Percentiles rank a stretch among this genome's conserved stretches.
Evolutionary conservation across 106 monocot species (phyloP).

Genomic region (Phalaenopsis aphrodite): DNA sequence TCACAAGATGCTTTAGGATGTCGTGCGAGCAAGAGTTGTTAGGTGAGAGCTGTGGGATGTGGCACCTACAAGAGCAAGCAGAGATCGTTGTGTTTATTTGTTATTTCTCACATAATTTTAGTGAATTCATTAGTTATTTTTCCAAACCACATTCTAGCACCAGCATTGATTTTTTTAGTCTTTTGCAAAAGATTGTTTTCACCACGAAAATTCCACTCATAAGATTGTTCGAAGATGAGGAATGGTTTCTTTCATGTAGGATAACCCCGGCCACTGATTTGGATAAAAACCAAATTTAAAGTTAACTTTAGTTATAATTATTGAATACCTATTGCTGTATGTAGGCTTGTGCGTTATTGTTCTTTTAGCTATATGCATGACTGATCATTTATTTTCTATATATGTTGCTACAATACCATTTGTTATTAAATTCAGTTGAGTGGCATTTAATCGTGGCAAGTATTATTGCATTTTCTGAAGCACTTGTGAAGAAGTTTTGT

Average conservation of each 20-base stretch:
- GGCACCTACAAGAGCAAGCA: too few relatives aligned
- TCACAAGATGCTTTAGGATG: too few relatives aligned
- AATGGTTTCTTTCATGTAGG: neutral
- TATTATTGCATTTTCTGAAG: constrained; percentile 45
- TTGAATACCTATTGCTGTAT: neutral
- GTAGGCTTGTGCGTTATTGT: neutral
- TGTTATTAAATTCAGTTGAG: neutral
- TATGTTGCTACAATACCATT: neutral
- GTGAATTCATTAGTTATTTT: neutral
- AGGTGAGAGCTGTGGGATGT: too few relatives aligned
- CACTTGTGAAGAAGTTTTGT: constrained; percentile 31
- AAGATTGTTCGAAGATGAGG: neutral
- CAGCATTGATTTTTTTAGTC: neutral
- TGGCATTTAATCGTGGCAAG: neutral
- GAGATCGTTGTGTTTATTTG: too few relatives aligned
- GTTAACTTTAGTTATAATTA: neutral
- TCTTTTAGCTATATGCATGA: neutral
- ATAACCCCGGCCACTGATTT: neutral
- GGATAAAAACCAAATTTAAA: neutral
- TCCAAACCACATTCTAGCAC: neutral
- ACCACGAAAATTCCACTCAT: neutral
- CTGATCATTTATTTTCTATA: neutral
- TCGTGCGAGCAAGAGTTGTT: too few relatives aligned
- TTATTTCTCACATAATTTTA: too few relatives aligned
- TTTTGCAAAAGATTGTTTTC: neutral